phyloP scores from a whole-genome alignment of 768 basidiomycete genomes.

The Amanita polypyramis region DNA sequence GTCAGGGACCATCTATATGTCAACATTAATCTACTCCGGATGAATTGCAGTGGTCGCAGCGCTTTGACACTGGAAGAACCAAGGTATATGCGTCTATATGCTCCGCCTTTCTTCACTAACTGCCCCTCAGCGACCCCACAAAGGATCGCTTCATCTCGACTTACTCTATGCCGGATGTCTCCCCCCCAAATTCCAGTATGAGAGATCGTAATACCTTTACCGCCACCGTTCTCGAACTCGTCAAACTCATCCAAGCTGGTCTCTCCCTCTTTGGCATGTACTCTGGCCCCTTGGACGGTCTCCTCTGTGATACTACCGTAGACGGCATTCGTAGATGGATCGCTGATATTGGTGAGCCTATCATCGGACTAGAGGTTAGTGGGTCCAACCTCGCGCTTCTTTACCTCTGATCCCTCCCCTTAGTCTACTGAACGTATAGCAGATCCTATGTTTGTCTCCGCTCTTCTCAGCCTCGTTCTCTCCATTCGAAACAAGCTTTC shows the following conservation, averaged over 20 bases:
- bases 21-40: slow-evolving; percentile 76
- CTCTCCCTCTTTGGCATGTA: slow-evolving; percentile 65
- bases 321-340: slow-evolving; percentile 65
- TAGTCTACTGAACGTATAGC: slow-evolving; percentile 65
- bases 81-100: slow-evolving; percentile 29
- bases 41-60: slow-evolving; percentile 70
- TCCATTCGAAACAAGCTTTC: slow-evolving; percentile 61
- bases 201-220: slow-evolving; percentile 40
- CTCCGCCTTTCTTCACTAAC: slow-evolving; percentile 5
- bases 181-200: slow-evolving; percentile 18
- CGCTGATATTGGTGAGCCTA: slow-evolving; percentile 49
- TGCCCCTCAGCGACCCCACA: slow-evolving; percentile 50
- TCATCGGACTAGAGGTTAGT: slow-evolving; percentile 50
- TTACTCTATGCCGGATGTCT: slow-evolving; percentile 39
- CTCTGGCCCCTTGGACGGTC: slow-evolving; percentile 40
- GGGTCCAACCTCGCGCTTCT: slow-evolving; percentile 1
- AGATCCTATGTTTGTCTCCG: slow-evolving; percentile 63
- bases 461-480: slow-evolving; percentile 60
- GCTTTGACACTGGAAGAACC: slow-evolving; percentile 74
- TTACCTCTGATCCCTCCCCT: slow-evolving; percentile 2
- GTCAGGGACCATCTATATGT: slow-evolving; percentile 61
- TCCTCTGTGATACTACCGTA: slow-evolving; percentile 70
- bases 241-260: slow-evolving; percentile 63
- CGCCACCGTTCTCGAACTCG: slow-evolving; percentile 62
- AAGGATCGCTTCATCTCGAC: slow-evolving; percentile 71